Evolutionary conservation across 345 rosid species (phyloP), one percentile per base, ranked within the genome.

Genomic region (Dipteronia dyeriana): DNA sequence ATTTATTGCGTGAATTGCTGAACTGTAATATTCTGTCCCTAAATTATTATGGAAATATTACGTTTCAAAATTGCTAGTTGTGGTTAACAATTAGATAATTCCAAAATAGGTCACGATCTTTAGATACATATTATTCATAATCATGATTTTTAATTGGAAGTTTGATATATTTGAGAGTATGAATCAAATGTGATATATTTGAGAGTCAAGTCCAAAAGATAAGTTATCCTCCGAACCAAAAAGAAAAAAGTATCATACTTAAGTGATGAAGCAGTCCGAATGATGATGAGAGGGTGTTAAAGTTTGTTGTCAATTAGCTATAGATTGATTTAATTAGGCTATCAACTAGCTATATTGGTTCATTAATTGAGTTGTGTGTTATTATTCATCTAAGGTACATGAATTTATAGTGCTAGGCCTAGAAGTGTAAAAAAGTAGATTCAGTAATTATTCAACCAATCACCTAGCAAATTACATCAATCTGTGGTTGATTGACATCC

Each of bases 111-210:
- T 22, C 2, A 49, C 25, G 19, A 69, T 49, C 38, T 25, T 49
- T 9, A 31, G 68, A 3, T 41, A 20, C 17, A 0, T 22, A 1
- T 49, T 51, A 19, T 69, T 47, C 41, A 51, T 51, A 54, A 4
- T 70, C 4, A 16, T 70, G 60, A 70, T 70, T 51, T 54, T 7
- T 70, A 6, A 70, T 47, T 51, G n/a, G 73, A 70, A 8, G n/a
- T 22, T 68, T 23, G 14, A 25, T 49, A 53, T 51, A 8, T 68
- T 53, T 53, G 12, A n/a, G 23, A 66, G 38, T 47, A 16, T 5
- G 0, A 56, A 16, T 19, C 43, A 2, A 29, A 29, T 29, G 31
- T 29, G 31, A 29, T 29, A 29, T 29, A 29, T 29, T 31, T 31
- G 34, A 31, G 34, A 19, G 20, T 53, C 6, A 51, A 34, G 63